phyloP scores from a whole-genome alignment of 1,139 yeast species.

The Debaryomyces udenii region DNA sequence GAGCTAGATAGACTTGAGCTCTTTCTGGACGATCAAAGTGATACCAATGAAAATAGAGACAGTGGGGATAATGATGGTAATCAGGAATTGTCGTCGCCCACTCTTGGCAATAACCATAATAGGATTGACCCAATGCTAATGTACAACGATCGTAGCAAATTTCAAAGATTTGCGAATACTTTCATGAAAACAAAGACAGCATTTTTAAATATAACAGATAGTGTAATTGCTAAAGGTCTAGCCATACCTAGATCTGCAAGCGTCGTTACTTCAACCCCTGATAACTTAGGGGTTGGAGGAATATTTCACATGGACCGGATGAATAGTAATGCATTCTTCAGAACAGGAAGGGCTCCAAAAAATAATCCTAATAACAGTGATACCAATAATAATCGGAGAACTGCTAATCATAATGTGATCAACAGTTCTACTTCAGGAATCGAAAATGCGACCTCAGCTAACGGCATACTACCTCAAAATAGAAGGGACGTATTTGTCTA shows the following conservation, averaged over 20 bases:
- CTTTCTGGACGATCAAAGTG: slow-evolving; percentile 39
- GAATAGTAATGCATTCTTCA: background rate
- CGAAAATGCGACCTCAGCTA: background rate
- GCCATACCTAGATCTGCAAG: slow-evolving; percentile 61
- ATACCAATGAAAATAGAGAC: slow-evolving; percentile 17
- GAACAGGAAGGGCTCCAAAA: background rate
- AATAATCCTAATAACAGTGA: background rate
- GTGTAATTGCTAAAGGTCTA: slow-evolving; percentile 59
- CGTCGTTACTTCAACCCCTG: slow-evolving; percentile 25
- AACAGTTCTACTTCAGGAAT: background rate
- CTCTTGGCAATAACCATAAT: slow-evolving; percentile 10
- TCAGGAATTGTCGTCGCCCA: no score
- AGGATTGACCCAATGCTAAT: background rate
- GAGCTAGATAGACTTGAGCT: slow-evolving; percentile 48
- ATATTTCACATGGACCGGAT: slow-evolving; percentile 1
- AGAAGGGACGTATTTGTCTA: slow-evolving; percentile 57
- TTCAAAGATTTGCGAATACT: slow-evolving; percentile 11
- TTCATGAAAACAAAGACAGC: slow-evolving; percentile 37
- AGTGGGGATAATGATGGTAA: slow-evolving; percentile 14
- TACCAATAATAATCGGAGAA: background rate
- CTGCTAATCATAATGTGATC: background rate
- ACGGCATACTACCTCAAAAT: slow-evolving; percentile 19
- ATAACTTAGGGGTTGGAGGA: background rate
- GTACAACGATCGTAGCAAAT: background rate
- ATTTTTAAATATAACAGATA: slow-evolving; percentile 53